Percentiles rank a stretch among this genome's conserved stretches.
Evolutionary conservation across 2,329 filamentous ascomycete species (phyloP).

Genomic region (Penicillium oxalicum): DNA sequence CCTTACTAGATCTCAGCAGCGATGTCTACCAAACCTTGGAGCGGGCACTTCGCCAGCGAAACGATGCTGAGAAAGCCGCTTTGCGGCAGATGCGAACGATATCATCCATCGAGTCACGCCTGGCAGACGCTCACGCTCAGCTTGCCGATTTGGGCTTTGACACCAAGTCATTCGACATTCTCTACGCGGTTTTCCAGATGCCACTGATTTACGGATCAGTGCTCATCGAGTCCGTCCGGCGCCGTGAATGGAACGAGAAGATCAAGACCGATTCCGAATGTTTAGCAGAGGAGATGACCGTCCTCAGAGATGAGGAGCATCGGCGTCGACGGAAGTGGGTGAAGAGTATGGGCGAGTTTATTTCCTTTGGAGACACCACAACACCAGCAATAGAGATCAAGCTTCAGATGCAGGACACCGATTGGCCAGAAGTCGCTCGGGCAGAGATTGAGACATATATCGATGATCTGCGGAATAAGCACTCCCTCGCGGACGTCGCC

Average conservation of each 20-base stretch:
- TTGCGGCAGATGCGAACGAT: conserved; percentile 75
- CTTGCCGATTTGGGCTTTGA: conserved; percentile 68
- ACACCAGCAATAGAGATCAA: conserved; percentile 79
- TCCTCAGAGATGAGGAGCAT: conserved; percentile 87
- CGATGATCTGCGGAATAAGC: conserved; percentile 57
- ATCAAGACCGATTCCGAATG: conserved; percentile 80
- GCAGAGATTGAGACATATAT: conserved; percentile 73
- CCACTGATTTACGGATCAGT: conserved; percentile 88
- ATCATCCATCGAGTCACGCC: conserved; percentile 68
- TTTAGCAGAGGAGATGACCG: conserved; percentile 84
- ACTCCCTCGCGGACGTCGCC: conserved; percentile 60
- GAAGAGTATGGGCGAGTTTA: conserved; percentile 71
- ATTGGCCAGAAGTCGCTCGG: conserved; percentile 72
- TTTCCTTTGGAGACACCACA: conserved; percentile 60
- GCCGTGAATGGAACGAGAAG: conserved; percentile 87
- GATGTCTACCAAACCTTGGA: conserved; percentile 49
- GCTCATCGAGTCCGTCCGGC: conserved; percentile 74
- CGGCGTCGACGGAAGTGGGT: conserved; percentile 86
- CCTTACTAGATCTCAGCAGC: conserved; percentile 50
- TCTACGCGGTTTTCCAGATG: conserved; percentile 73
- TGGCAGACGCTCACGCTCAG: conserved; percentile 65
- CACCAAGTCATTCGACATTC: conserved; percentile 72
- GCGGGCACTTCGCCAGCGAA: conserved; percentile 57
- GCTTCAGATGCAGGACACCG: conserved; percentile 68
- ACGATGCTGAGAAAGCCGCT: conserved; percentile 59